Conservation (phyloP, 116 monocot species). For the Iris pallida region DNA sequence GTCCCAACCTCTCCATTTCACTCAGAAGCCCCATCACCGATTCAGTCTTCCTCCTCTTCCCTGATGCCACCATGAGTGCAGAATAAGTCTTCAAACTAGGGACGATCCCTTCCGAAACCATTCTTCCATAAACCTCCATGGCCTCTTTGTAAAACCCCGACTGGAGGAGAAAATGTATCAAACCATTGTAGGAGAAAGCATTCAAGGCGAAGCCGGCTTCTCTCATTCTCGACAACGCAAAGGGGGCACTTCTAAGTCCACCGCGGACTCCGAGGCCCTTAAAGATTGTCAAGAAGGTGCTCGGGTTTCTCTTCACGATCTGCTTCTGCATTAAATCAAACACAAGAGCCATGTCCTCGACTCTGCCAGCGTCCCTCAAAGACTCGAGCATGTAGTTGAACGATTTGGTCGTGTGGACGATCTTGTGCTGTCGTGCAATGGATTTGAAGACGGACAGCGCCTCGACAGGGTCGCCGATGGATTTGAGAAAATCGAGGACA, state of each 20-base stretch:
- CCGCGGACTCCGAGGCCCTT: constrained; percentile 45
- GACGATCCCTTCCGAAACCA: constrained; percentile 57
- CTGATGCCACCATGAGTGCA: constrained; percentile 75
- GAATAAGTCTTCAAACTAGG: constrained; percentile 93
- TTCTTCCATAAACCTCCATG: constrained; percentile 61
- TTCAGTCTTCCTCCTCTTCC: constrained; percentile 58
- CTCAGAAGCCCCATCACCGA: constrained; percentile 55
- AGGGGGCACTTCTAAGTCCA: constrained; percentile 53
- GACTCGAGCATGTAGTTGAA: constrained; percentile 92
- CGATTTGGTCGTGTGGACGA: constrained; percentile 70
- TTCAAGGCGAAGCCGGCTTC: constrained; percentile 68
- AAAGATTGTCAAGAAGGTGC: constrained; percentile 74
- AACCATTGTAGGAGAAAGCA: constrained; percentile 75
- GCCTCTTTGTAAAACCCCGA: constrained; percentile 59
- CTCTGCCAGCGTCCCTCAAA: constrained; percentile 49
- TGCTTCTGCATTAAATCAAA: constrained; percentile 96
- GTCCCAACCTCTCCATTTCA: constrained; percentile 73
- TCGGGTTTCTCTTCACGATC: constrained; percentile 59
- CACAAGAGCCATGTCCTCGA: constrained; percentile 75
- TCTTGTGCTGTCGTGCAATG: constrained; percentile 34
- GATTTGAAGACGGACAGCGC: constrained; percentile 56
- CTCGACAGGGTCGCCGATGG: constrained; percentile 40
- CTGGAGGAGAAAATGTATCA: constrained; percentile 77
- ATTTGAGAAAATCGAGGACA: constrained; percentile 41
- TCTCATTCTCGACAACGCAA: constrained; percentile 53